Base-by-base conservation (phyloP, 2,329 filamentous ascomycete genomes). In the Diatrype stigma region DNA sequence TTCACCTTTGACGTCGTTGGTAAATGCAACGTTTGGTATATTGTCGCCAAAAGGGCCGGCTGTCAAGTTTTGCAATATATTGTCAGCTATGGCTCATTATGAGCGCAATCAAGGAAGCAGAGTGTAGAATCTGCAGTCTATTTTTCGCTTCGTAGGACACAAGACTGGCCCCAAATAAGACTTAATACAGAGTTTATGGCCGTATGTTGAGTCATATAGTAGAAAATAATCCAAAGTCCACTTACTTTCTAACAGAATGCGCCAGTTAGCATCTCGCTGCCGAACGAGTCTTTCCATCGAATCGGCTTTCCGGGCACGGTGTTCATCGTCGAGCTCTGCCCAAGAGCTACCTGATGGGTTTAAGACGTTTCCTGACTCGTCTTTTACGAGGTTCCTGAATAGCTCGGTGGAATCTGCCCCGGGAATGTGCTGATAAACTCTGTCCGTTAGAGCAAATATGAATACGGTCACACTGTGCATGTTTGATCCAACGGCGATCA, bases 401-500 rank as follows among this genome's bases (percentile, higher is more conserved):
- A 54, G 48, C 35, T 53, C 55, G 30, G 51, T 8, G 17, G 40
- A 17, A 34, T 56, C 26, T 47, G 32, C 47, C 6, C 11, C 42
- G 46, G 55, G 23, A 34, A 40, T 17, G 51, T 45, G 37, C 34
- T n/a, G 21, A 14, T 40, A 51, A 30, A 19, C 17, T 7, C 52
- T 17, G 17, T 61, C 60, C 8, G 55, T 59, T 8, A 70, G 48
- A 46, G 67, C 67, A n/a, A 67, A 67, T 12, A 70, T 55, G 54
- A 68, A 64, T n/a, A 67, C 60, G 46, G 60, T 62, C 19, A 67
- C 61, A 17, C 62, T 54, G 16, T 65, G 65, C 1, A 78, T 80
- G 65, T 99, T 99, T 0, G 89, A 85, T 60, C 88, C 89, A 37
- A 95, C 86, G 0, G 93, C 94, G 55, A 99, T 87, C 54, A 96